phyloP scores from a whole-genome alignment of 140 eudicot species.

The Artemisia princeps region DNA sequence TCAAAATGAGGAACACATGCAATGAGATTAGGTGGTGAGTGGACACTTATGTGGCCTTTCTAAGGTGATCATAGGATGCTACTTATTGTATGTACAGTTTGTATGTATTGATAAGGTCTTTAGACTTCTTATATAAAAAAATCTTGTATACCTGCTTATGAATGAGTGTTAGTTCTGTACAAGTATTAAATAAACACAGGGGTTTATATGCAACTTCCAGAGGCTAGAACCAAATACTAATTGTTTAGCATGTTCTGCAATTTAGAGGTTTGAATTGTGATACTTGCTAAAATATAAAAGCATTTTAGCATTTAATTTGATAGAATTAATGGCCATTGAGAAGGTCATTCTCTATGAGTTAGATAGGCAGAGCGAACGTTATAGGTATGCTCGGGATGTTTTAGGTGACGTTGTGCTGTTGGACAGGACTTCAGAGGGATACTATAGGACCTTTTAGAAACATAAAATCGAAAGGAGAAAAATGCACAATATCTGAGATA shows the following conservation, averaged over 20 bases:
- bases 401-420: neutral
- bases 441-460: too few relatives aligned
- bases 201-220: conserved; percentile 9
- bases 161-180: neutral
- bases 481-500: too few relatives aligned
- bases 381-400: neutral
- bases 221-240: conserved; percentile 11
- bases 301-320: neutral
- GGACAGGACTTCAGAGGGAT: too few relatives aligned
- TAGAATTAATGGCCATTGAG: neutral
- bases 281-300: conserved; percentile 9
- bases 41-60: neutral
- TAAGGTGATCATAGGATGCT: neutral
- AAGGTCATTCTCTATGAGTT: conserved; percentile 9
- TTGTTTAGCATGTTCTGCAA: neutral
- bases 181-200: neutral
- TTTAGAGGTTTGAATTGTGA: conserved; percentile 9
- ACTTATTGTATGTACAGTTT: neutral
- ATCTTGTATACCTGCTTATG: neutral
- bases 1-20: neutral
- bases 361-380: conserved; percentile 14
- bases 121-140: too few relatives aligned
- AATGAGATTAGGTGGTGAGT: neutral
- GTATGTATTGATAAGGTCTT: neutral
- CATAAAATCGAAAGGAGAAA: too few relatives aligned